Evolutionary conservation across 2,329 filamentous ascomycete genomes (phyloP).

Genomic region (Aureobasidium sp.): DNA sequence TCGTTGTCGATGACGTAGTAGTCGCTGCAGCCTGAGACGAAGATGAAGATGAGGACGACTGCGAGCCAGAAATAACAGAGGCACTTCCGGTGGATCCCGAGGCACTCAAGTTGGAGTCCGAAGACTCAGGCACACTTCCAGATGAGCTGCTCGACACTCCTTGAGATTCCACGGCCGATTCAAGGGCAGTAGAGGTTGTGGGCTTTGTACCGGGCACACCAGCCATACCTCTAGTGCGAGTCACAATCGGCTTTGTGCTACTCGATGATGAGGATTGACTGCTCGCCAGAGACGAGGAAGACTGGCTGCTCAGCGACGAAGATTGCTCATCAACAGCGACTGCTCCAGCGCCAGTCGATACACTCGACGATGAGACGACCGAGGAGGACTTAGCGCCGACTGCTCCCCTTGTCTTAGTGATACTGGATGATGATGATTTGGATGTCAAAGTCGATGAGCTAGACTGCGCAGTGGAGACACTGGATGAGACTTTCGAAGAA

Average conservation of each 20-base stretch:
- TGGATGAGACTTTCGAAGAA: background rate
- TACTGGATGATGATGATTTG: background rate
- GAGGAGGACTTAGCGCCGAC: background rate
- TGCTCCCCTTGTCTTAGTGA: background rate
- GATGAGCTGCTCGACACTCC: background rate
- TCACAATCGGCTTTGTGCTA: background rate
- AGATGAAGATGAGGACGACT: background rate
- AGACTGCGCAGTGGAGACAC: too few species aligned
- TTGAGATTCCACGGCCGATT: background rate
- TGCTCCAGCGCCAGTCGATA: background rate
- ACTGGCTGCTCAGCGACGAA: background rate
- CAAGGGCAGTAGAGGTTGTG: background rate
- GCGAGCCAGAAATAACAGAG: background rate
- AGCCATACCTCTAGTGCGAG: constrained; percentile 1
- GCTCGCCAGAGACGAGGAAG: background rate
- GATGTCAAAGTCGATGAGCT: too few species aligned
- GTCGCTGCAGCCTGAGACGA: background rate
- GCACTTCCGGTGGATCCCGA: background rate
- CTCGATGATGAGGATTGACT: background rate
- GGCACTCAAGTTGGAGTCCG: background rate
- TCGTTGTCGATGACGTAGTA: background rate
- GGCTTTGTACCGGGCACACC: too few species aligned
- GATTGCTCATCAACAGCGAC: background rate
- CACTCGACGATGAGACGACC: background rate
- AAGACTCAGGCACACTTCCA: background rate